Evolutionary conservation across 2,329 filamentous ascomycete species (phyloP).

Genomic region (Sporothrix schenckii): DNA sequence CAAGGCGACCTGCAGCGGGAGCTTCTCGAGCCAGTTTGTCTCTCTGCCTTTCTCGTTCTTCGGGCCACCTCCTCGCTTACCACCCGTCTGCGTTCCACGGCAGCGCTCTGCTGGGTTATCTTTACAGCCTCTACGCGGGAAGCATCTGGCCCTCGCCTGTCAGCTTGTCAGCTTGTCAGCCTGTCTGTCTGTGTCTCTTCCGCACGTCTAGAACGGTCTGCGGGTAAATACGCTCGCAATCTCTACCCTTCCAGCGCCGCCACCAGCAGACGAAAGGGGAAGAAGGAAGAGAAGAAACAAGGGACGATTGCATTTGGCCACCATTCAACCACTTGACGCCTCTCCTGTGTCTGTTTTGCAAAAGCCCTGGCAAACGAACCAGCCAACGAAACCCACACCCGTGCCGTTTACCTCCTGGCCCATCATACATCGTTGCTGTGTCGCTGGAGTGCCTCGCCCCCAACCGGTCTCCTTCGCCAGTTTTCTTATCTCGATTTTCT

Average conservation of each 20-base stretch:
- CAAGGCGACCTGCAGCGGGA: conserved; percentile 10
- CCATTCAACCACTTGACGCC: not conserved
- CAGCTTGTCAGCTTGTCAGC: not conserved
- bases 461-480: not conserved
- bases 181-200: not conserved
- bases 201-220: conserved; percentile 25
- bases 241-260: conserved; percentile 14
- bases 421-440: not conserved
- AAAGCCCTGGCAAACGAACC: conserved; percentile 3
- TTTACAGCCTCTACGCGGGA: not conserved
- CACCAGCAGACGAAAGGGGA: not conserved
- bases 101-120: conserved; percentile 20
- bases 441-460: not conserved
- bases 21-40: conserved; percentile 9
- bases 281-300: not conserved
- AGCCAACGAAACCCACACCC: not conserved
- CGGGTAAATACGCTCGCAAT: conserved; percentile 27
- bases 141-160: conserved; percentile 19
- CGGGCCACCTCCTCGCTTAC: not conserved
- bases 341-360: not conserved
- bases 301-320: not conserved
- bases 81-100: conserved; percentile 27
- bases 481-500: not conserved
- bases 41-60: not conserved
- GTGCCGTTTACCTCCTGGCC: conserved; percentile 11